These are phyloP conservation scores for Arabidopsis lyrata DNA, from an alignment of 441 rosid genomes.

Conservation along the genomic window DNA sequence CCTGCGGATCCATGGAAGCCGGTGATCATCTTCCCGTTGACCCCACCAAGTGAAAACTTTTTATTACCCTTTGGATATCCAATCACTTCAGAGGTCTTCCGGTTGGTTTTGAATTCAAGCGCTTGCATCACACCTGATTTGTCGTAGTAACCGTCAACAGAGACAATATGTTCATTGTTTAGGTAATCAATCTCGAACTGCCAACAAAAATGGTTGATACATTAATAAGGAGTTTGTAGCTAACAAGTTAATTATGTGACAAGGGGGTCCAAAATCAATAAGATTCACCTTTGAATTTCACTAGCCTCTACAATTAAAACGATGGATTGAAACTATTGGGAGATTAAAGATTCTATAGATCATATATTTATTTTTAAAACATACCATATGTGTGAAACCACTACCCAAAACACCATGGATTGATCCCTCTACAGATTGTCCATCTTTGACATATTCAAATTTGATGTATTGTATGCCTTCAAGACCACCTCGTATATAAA, in stretches of 20 bases:
- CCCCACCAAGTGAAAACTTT: constrained; percentile 25
- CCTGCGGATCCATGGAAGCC: constrained; percentile 40
- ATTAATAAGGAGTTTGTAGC: background rate
- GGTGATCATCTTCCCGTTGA: background rate
- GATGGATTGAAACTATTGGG: background rate
- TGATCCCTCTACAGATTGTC: background rate
- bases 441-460: constrained; percentile 19
- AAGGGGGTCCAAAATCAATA: background rate
- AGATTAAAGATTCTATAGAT: too few relatives aligned
- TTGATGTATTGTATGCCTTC: constrained; percentile 30
- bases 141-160: constrained; percentile 19
- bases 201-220: background rate
- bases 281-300: background rate
- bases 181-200: constrained; percentile 26
- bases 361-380: background rate
- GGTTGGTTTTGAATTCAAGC: constrained; percentile 33
- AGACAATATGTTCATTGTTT: constrained; percentile 15
- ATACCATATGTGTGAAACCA: constrained; percentile 25
- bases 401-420: constrained; percentile 18
- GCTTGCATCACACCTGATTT: constrained; percentile 19
- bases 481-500: constrained; percentile 25
- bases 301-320: background rate
- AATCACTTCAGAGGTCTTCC: constrained; percentile 15
- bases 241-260: background rate
- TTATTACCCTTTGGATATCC: constrained; percentile 23